These are phyloP conservation scores for Lepiota brunneoincarnata DNA, from an alignment of 768 basidiomycete species.

Conservation along the genomic window DNA sequence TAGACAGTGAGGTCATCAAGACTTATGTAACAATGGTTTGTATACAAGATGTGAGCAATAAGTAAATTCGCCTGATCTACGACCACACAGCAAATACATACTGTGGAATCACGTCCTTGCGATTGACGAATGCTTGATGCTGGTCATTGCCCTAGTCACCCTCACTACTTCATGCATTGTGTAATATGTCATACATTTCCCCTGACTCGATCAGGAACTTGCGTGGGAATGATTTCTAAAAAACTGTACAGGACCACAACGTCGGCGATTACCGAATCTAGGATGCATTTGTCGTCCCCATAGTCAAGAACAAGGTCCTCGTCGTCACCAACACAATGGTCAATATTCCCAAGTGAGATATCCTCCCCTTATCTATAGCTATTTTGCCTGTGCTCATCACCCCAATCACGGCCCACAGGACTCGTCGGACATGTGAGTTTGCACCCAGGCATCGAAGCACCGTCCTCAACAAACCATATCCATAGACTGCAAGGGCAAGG, in stretches of 20 bases:
- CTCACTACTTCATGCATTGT: too few relatives aligned
- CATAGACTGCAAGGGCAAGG: constrained; percentile 92
- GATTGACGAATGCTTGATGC: too few relatives aligned
- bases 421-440: constrained; percentile 92
- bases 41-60: too few relatives aligned
- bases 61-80: too few relatives aligned
- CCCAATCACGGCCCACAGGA: constrained; percentile 39
- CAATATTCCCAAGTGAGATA: constrained; percentile 87
- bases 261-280: constrained; percentile 33
- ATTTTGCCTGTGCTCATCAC: constrained; percentile 13
- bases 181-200: too few relatives aligned
- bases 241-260: constrained; percentile 35
- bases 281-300: constrained; percentile 27
- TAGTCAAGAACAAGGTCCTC: constrained; percentile 28
- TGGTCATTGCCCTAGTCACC: too few relatives aligned
- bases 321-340: constrained; percentile 68
- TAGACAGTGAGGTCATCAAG: constrained; percentile 1
- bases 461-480: not conserved
- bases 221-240: constrained; percentile 15
- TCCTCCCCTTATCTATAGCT: constrained; percentile 13
- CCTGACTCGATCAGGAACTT: too few relatives aligned
- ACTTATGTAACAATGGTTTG: too few relatives aligned
- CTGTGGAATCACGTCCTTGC: too few relatives aligned
- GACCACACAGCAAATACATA: too few relatives aligned
- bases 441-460: not conserved